These are phyloP conservation scores for Hypoxylon sp. DNA, from an alignment of 2,329 filamentous ascomycete species.

Conservation along the genomic window DNA sequence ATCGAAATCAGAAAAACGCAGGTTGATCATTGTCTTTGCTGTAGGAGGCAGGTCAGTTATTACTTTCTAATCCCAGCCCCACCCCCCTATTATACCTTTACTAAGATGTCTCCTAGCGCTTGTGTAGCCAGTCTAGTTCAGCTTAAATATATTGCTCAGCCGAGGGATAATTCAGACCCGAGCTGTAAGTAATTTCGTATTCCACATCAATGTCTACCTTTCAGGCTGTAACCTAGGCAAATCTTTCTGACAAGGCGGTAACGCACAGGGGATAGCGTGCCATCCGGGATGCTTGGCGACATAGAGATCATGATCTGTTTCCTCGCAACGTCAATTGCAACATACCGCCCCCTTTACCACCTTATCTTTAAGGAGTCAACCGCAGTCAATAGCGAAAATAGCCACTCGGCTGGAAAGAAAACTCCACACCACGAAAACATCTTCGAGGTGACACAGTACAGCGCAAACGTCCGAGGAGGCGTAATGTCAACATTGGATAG, in stretches of 20 bases:
- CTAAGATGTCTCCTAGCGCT: slow-evolving; percentile 1
- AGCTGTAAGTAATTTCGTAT: not conserved
- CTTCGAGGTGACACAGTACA: not conserved
- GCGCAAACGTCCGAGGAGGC: not conserved
- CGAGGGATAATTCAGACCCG: not conserved
- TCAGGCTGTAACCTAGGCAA: not conserved
- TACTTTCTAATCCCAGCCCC: not conserved
- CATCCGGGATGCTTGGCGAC: slow-evolving; percentile 1
- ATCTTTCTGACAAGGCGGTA: not conserved
- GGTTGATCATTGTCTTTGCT: not conserved
- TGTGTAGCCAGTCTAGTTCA: slow-evolving; percentile 4
- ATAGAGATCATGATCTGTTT: not conserved
- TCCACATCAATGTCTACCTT: not conserved
- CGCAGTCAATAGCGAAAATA: not conserved
- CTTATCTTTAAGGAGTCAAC: not conserved
- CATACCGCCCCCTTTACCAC: slow-evolving; percentile 5
- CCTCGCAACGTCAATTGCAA: slow-evolving; percentile 5
- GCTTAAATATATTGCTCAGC: not conserved
- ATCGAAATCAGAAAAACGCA: not conserved
- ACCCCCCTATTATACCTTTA: not conserved
- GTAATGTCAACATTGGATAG: not conserved
- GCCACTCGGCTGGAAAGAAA: not conserved
- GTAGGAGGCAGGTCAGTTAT: not conserved
- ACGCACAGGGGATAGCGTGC: not conserved
- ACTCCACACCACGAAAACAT: not conserved